Conservation (phyloP, 805 yeast genomes). For the Clavispora fructus region DNA sequence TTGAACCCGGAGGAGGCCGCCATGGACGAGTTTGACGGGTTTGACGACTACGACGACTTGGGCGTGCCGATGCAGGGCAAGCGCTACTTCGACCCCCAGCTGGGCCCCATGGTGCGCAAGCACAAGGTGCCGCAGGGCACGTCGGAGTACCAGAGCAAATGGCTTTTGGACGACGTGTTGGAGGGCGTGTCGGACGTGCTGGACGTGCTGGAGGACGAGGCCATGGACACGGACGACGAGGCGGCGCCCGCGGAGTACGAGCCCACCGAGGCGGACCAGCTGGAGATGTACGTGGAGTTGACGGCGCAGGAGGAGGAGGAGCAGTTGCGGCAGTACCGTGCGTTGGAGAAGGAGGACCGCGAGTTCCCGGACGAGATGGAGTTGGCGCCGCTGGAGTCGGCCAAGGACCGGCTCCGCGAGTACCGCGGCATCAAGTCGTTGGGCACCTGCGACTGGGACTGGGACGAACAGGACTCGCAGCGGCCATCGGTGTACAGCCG, state of each 20-base stretch:
- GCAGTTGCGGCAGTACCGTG: slow-evolving; percentile 66
- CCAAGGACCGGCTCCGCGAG: slow-evolving; percentile 64
- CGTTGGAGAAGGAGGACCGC: slow-evolving; percentile 70
- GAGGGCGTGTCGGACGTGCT: slow-evolving; percentile 41
- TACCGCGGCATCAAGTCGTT: slow-evolving; percentile 87
- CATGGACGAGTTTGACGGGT: slow-evolving; percentile 34
- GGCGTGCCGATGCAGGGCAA: slow-evolving; percentile 59
- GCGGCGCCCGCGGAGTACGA: slow-evolving; percentile 32
- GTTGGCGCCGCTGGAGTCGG: slow-evolving; percentile 69
- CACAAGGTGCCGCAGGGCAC: slow-evolving; percentile 61
- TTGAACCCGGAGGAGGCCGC: slow-evolving; percentile 51
- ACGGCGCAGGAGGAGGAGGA: slow-evolving; percentile 78
- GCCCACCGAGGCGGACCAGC: slow-evolving; percentile 38
- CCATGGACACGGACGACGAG: slow-evolving; percentile 29
- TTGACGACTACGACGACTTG: slow-evolving; percentile 18
- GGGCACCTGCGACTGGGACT: slow-evolving; percentile 80
- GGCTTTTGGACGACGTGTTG: slow-evolving; percentile 60
- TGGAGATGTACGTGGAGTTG: slow-evolving; percentile 66
- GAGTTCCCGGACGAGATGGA: slow-evolving; percentile 97
- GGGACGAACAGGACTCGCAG: slow-evolving; percentile 71
- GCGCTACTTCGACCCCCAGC: slow-evolving; percentile 36
- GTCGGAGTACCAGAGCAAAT: slow-evolving; percentile 70
- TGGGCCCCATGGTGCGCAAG: slow-evolving; percentile 17
- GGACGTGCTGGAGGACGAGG: slow-evolving; percentile 34
- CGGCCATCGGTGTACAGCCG: slow-evolving; percentile 77